phyloP scores from a whole-genome alignment of 371 early-diverging fungal species.

The Mucor racemosus region DNA sequence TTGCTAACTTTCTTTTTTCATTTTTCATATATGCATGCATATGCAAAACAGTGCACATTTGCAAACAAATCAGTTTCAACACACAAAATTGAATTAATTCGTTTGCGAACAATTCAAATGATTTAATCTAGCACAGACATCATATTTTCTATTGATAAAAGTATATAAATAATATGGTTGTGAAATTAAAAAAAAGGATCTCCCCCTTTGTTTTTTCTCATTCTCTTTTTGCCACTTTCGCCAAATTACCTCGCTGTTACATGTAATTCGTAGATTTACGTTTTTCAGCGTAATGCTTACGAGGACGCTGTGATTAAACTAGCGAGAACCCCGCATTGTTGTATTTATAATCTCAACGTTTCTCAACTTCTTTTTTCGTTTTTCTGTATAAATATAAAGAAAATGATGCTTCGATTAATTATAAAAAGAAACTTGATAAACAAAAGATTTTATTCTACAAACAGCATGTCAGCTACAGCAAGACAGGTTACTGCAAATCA shows the following conservation, averaged over 20 bases:
- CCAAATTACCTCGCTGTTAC: background rate
- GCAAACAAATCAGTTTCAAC: background rate
- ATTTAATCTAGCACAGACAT: background rate
- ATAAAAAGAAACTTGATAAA: background rate
- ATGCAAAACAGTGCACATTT: background rate
- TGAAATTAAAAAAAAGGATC: too few relatives aligned
- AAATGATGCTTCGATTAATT: conserved; percentile 6
- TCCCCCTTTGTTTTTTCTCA: background rate
- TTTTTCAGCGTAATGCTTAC: conserved; percentile 4
- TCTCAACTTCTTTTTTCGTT: background rate
- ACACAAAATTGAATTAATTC: too few relatives aligned
- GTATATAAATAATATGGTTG: too few relatives aligned
- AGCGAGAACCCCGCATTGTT: background rate
- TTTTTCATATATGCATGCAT: background rate
- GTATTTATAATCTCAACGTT: background rate
- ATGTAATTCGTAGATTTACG: conserved; percentile 1
- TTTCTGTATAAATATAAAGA: background rate
- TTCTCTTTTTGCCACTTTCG: too few relatives aligned
- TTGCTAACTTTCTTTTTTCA: background rate
- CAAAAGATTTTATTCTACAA: background rate
- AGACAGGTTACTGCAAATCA: conserved; percentile 7
- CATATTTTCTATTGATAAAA: background rate
- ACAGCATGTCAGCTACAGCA: background rate
- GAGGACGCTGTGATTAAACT: background rate
- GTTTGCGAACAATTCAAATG: too few relatives aligned